phyloP scores from a whole-genome alignment of 2,329 filamentous ascomycete species.

The Colletotrichum lindemuthianum region DNA sequence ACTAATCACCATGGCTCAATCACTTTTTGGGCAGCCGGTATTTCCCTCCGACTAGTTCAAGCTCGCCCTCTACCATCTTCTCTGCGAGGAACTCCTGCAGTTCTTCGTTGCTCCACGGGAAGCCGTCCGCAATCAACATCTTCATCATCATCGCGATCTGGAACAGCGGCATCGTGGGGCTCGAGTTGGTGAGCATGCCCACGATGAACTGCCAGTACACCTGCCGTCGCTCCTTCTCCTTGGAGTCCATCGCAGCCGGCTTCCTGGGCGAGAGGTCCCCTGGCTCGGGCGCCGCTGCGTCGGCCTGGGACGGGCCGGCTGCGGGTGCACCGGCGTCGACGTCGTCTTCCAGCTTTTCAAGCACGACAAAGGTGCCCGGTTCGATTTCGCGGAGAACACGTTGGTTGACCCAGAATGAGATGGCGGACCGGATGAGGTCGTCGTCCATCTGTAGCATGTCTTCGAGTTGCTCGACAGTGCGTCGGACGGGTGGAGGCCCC shows the following conservation, averaged over 20 bases:
- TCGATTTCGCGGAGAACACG: conserved; percentile 69
- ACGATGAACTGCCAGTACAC: conserved; percentile 94
- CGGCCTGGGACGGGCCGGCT: conserved; percentile 36
- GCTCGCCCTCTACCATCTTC: conserved; percentile 77
- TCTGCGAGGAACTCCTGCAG: conserved; percentile 80
- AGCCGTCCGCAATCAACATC: conserved; percentile 88
- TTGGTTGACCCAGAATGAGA: conserved; percentile 78
- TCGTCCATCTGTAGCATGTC: conserved; percentile 76
- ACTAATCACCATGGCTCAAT: conserved; percentile 30
- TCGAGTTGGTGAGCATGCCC: conserved; percentile 94
- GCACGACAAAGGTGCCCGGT: conserved; percentile 70
- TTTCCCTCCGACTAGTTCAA: conserved; percentile 77
- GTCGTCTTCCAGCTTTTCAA: conserved; percentile 68
- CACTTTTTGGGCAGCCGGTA: conserved; percentile 73
- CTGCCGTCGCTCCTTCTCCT: conserved; percentile 67
- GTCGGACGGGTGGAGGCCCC: conserved; percentile 46
- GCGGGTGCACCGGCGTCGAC: conserved; percentile 45
- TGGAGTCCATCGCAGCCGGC: conserved; percentile 66
- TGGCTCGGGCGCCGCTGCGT: conserved; percentile 39
- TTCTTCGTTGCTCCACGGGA: conserved; percentile 90
- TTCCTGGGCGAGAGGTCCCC: conserved; percentile 58
- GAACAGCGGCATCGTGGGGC: conserved; percentile 78
- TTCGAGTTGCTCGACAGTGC: conserved; percentile 64
- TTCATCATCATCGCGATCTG: conserved; percentile 95
- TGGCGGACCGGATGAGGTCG: conserved; percentile 72